Evolutionary conservation across 2,329 filamentous ascomycete species (phyloP).

Genomic region (Berkeleyomyces basicola): DNA sequence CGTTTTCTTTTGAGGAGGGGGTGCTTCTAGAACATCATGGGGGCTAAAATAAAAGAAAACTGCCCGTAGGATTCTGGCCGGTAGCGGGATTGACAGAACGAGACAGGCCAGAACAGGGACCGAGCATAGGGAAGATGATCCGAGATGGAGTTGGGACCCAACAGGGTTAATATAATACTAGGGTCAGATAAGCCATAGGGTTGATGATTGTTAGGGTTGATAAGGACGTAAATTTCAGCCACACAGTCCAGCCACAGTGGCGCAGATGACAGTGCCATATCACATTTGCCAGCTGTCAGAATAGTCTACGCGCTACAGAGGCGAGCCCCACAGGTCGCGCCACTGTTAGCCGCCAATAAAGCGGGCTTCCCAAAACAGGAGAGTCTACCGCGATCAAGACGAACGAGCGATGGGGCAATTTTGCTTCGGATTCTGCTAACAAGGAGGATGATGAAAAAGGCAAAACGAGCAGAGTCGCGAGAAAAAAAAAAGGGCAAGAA

Average conservation of each 20-base stretch:
- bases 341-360: neutral
- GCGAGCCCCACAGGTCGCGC: neutral
- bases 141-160: neutral
- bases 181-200: too few species aligned
- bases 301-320: neutral
- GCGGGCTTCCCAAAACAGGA: neutral
- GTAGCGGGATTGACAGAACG: neutral
- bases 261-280: neutral
- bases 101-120: too few species aligned
- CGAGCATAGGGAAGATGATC: neutral
- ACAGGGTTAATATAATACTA: neutral
- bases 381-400: neutral
- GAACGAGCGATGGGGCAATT: neutral
- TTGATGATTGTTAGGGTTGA: neutral
- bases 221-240: neutral
- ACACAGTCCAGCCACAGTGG: neutral
- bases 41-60: neutral
- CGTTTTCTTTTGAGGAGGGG: too few species aligned
- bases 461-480: neutral
- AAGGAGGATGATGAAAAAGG: neutral
- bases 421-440: neutral
- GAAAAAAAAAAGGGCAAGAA: neutral
- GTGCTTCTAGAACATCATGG: neutral
- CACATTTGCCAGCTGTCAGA: neutral
- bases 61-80: neutral